phyloP scores from a whole-genome alignment of 2,329 filamentous ascomycete genomes.

The Penicillium sp. region DNA sequence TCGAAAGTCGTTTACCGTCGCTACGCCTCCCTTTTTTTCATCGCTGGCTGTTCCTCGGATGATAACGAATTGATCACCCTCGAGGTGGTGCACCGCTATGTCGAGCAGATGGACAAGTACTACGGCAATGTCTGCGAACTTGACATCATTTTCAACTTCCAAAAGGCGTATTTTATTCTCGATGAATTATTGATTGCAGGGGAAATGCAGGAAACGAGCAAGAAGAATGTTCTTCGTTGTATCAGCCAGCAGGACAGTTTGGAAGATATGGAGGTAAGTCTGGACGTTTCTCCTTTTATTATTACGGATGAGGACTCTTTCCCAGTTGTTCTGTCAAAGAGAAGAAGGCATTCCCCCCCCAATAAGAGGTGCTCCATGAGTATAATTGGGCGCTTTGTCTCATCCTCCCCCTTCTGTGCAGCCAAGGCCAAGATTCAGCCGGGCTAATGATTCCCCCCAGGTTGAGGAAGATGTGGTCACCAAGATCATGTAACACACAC shows the following conservation, averaged over 20 bases:
- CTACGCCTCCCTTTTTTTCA: constrained; percentile 99
- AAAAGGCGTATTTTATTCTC: constrained; percentile 98
- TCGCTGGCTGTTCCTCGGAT: constrained; percentile 92
- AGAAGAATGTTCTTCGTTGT: constrained; percentile 95
- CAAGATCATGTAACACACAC: constrained; percentile 74
- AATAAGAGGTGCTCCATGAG: neutral
- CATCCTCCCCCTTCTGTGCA: neutral
- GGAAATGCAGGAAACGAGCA: constrained; percentile 98
- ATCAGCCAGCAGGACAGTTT: constrained; percentile 97
- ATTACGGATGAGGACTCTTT: neutral
- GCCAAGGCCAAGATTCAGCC: constrained; percentile 16
- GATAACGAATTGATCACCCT: constrained; percentile 98
- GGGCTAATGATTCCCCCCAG: constrained; percentile 56
- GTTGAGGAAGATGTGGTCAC: constrained; percentile 82
- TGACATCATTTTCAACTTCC: constrained; percentile 99
- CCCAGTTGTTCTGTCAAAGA: neutral
- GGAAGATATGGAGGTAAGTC: constrained; percentile 97
- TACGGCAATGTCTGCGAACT: constrained; percentile 99
- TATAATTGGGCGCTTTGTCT: neutral
- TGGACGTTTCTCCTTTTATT: constrained; percentile 3
- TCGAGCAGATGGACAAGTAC: constrained; percentile 99
- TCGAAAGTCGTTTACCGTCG: constrained; percentile 98
- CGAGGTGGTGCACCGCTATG: constrained; percentile 97
- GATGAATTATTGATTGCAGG: constrained; percentile 93
- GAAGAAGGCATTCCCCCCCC: neutral